A percentile compares a stretch with the other conserved stretches of the same genome.
These are phyloP conservation scores for Nakaseomyces bracarensis DNA, from an alignment of 1,139 yeast genomes.

Conservation along the genomic window DNA sequence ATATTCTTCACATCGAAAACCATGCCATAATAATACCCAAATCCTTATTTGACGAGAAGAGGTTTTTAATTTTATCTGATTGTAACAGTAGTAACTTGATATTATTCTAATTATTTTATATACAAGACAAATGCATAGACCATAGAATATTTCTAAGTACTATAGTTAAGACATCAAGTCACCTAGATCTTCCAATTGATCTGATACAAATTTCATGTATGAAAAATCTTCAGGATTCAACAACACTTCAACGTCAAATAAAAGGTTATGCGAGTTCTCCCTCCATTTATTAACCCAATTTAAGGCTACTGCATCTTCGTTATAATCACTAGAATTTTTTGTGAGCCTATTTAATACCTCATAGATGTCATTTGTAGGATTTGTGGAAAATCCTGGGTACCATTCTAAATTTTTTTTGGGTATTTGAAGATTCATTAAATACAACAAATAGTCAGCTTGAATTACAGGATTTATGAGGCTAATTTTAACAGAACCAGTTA, in stretches of 20 bases:
- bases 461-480: constrained; percentile 71
- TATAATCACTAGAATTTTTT: constrained; percentile 18
- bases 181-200: constrained; percentile 12
- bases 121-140: neutral
- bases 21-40: constrained; percentile 18
- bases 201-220: constrained; percentile 12
- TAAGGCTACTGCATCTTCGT: constrained; percentile 56
- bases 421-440: constrained; percentile 58
- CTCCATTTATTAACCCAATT: constrained; percentile 64
- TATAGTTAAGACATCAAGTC: constrained; percentile 1
- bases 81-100: neutral
- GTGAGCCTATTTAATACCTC: constrained; percentile 44
- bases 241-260: constrained; percentile 23
- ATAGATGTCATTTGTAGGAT: constrained; percentile 70
- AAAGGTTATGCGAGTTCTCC: constrained; percentile 38
- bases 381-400: constrained; percentile 42
- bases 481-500: constrained; percentile 72
- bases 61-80: constrained; percentile 12
- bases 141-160: too few species aligned
- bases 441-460: constrained; percentile 79
- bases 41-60: constrained; percentile 16
- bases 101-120: neutral
- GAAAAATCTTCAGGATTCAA: constrained; percentile 18
- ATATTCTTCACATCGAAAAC: constrained; percentile 12
- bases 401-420: constrained; percentile 28